Conservation (phyloP, 805 yeast genomes). For the Pichia nanzhaoensis region DNA sequence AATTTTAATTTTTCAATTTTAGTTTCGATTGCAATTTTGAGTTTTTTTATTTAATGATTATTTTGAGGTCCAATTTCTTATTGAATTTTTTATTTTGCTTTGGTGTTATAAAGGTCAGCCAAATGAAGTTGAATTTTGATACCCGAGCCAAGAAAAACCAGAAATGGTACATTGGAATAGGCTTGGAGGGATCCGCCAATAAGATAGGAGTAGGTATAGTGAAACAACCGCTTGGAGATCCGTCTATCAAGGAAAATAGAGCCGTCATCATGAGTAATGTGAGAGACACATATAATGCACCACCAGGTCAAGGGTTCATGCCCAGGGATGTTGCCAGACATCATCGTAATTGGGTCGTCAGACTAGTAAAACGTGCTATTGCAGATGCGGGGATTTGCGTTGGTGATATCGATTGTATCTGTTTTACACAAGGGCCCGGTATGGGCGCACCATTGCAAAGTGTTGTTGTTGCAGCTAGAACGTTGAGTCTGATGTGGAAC, state of each 20-base stretch:
- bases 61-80: no score
- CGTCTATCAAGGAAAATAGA: constrained; percentile 45
- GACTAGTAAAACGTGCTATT: constrained; percentile 64
- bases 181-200: constrained; percentile 96
- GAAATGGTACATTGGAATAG: constrained; percentile 63
- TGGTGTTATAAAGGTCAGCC: background rate
- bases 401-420: constrained; percentile 63
- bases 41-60: no score
- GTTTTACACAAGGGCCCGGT: constrained; percentile 98
- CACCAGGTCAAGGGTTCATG: constrained; percentile 96
- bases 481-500: constrained; percentile 71
- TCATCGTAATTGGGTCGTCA: constrained; percentile 89
- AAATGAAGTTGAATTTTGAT: constrained; percentile 32
- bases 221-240: constrained; percentile 57
- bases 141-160: constrained; percentile 34
- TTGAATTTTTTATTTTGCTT: no score
- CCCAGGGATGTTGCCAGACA: constrained; percentile 97
- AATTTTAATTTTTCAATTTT: background rate
- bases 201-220: constrained; percentile 92
- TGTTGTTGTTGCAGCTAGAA: constrained; percentile 88
- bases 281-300: constrained; percentile 90
- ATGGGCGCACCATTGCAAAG: constrained; percentile 98
- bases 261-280: constrained; percentile 78
- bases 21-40: no score
- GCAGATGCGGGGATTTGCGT: constrained; percentile 47